phyloP scores from a whole-genome alignment of 768 basidiomycete species.

The Myochromella boudieri region DNA sequence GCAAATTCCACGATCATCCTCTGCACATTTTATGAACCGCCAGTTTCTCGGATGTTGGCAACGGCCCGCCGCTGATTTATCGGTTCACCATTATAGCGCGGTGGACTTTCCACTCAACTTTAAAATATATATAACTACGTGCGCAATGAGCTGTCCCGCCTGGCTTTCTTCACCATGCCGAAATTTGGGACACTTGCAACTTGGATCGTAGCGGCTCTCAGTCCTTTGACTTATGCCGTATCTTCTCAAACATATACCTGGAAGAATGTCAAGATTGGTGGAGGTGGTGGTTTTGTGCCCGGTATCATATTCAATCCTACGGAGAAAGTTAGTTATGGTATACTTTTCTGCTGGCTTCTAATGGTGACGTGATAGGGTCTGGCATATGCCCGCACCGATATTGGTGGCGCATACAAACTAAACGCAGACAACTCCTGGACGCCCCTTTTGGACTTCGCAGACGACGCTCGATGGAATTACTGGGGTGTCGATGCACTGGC shows the following conservation, averaged over 20 bases:
- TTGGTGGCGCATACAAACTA: constrained; percentile 64
- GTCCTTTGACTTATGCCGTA: constrained; percentile 34
- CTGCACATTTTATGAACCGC: constrained; percentile 13
- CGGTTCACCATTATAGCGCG: constrained; percentile 9
- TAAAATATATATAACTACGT: not conserved
- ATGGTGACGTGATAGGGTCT: constrained; percentile 37
- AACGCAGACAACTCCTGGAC: constrained; percentile 64
- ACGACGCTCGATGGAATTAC: constrained; percentile 51
- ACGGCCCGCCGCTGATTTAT: constrained; percentile 21
- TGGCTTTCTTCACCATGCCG: constrained; percentile 30
- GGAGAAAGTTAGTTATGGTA: constrained; percentile 32
- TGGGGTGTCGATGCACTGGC: constrained; percentile 65
- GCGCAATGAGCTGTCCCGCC: not conserved
- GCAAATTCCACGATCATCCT: not conserved
- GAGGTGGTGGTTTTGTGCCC: constrained; percentile 51
- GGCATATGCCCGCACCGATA: constrained; percentile 67
- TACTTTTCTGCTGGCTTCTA: not conserved
- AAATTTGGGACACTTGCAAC: constrained; percentile 30
- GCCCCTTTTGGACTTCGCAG: constrained; percentile 57
- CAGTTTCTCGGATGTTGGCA: constrained; percentile 20
- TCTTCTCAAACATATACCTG: constrained; percentile 56
- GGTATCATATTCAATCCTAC: constrained; percentile 63
- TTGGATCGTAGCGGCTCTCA: constrained; percentile 24
- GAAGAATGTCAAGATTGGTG: constrained; percentile 60
- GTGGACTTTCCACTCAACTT: not conserved